These are phyloP conservation scores for Geotrichum cucujoidarum DNA, from an alignment of 1,139 yeast species.

Conservation along the genomic window DNA sequence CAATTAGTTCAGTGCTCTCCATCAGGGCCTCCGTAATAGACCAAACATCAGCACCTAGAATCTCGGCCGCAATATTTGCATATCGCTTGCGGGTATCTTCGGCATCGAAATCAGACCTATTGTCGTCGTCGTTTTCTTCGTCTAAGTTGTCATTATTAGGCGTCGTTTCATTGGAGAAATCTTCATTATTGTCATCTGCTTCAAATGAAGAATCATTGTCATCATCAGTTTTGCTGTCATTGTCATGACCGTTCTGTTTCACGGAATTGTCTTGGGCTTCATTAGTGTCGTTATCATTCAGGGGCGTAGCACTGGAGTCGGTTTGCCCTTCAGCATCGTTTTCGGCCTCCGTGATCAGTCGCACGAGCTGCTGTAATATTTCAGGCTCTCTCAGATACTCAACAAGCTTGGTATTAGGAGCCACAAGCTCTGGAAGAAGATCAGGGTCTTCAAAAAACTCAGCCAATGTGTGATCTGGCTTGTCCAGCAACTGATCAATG, in stretches of 20 bases:
- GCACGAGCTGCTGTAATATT: constrained; percentile 60
- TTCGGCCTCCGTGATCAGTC: constrained; percentile 49
- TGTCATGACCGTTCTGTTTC: constrained; percentile 4
- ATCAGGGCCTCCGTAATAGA: constrained; percentile 86
- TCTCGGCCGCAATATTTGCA: constrained; percentile 68
- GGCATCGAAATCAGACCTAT: constrained; percentile 25
- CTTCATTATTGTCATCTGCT: neutral
- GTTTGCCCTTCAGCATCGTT: constrained; percentile 3
- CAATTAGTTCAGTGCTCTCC: constrained; percentile 63
- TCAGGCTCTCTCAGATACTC: constrained; percentile 76
- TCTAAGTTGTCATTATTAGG: constrained; percentile 24
- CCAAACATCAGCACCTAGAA: constrained; percentile 91
- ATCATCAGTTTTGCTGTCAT: constrained; percentile 31
- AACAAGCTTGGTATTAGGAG: constrained; percentile 75
- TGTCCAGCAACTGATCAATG: constrained; percentile 66
- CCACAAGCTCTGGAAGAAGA: constrained; percentile 72
- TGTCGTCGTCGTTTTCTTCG: constrained; percentile 26
- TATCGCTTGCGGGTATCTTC: constrained; percentile 49
- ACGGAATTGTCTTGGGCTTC: constrained; percentile 1
- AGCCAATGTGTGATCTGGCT: constrained; percentile 49
- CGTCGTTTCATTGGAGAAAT: constrained; percentile 10
- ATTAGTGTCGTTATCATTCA: neutral
- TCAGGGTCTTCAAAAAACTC: constrained; percentile 83
- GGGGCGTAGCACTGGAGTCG: neutral
- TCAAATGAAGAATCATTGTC: constrained; percentile 16